Conservation (phyloP, 169 alveolate genomes). For the Eimeria praecox region DNA sequence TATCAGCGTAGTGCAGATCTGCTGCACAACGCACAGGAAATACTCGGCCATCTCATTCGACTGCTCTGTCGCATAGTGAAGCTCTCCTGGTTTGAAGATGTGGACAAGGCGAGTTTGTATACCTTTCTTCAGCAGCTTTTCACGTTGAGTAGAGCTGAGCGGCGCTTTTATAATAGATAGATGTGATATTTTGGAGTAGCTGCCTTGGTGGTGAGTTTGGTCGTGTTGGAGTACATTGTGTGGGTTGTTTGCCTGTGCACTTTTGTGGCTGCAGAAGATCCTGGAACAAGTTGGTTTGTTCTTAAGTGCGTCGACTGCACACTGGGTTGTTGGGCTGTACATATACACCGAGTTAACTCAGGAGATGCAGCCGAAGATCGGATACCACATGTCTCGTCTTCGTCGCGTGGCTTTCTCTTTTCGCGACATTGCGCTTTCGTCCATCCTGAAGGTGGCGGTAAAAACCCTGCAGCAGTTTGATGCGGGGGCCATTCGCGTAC, state of each 20-base stretch:
- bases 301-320: constrained; percentile 93
- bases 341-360: constrained; percentile 94
- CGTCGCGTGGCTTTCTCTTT: constrained; percentile 95
- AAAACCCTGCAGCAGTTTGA: constrained; percentile 86
- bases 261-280: constrained; percentile 77
- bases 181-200: not conserved
- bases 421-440: constrained; percentile 94
- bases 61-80: constrained; percentile 93
- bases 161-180: not conserved
- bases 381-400: constrained; percentile 85
- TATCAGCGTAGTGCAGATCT: constrained; percentile 95
- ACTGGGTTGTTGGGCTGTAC: constrained; percentile 96
- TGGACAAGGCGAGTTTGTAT: constrained; percentile 49
- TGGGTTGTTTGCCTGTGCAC: not conserved
- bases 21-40: constrained; percentile 93
- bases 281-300: constrained; percentile 88
- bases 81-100: constrained; percentile 93
- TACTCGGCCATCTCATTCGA: constrained; percentile 93
- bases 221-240: not conserved
- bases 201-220: not conserved
- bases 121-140: not conserved
- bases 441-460: constrained; percentile 90
- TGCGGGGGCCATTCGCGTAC: constrained; percentile 87
- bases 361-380: constrained; percentile 89
- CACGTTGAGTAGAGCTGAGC: not conserved